Percentiles rank a stretch among this genome's conserved stretches.
phyloP scores from a whole-genome alignment of 345 rosid species.

The Fremontodendron californicum region DNA sequence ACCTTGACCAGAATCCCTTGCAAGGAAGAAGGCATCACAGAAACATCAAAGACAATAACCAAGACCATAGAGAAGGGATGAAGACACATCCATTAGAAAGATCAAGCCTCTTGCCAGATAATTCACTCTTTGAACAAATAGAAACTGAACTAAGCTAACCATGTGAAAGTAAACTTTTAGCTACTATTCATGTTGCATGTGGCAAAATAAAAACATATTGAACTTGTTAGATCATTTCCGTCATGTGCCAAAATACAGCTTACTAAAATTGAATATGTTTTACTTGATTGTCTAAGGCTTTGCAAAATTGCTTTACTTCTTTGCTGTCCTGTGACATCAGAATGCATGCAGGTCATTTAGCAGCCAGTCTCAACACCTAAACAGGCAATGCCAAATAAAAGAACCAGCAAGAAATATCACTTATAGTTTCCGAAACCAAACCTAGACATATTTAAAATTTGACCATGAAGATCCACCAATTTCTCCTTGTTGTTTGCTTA shows the following conservation, averaged over 20 bases:
- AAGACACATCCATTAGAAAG: not conserved
- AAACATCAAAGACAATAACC: not conserved
- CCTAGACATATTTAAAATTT: not conserved
- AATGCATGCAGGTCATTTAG: constrained; percentile 4
- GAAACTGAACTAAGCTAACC: not conserved
- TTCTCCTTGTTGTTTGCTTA: not conserved
- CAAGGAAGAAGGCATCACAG: no score
- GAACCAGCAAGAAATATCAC: not conserved
- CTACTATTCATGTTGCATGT: not conserved
- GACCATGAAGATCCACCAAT: not conserved
- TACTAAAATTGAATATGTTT: not conserved
- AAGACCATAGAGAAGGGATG: not conserved
- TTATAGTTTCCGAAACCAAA: not conserved
- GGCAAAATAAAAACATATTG: not conserved
- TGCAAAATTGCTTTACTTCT: not conserved
- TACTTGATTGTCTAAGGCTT: not conserved
- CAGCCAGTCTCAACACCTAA: not conserved
- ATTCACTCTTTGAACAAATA: not conserved
- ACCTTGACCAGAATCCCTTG: not conserved
- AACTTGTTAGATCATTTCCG: constrained; percentile 2
- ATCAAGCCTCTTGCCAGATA: not conserved
- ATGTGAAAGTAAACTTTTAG: not conserved
- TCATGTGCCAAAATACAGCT: not conserved
- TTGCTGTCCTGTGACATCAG: not conserved
- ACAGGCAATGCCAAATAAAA: not conserved